phyloP scores from a whole-genome alignment of 2,329 filamentous ascomycete species.

The Scedosporium boydii region DNA sequence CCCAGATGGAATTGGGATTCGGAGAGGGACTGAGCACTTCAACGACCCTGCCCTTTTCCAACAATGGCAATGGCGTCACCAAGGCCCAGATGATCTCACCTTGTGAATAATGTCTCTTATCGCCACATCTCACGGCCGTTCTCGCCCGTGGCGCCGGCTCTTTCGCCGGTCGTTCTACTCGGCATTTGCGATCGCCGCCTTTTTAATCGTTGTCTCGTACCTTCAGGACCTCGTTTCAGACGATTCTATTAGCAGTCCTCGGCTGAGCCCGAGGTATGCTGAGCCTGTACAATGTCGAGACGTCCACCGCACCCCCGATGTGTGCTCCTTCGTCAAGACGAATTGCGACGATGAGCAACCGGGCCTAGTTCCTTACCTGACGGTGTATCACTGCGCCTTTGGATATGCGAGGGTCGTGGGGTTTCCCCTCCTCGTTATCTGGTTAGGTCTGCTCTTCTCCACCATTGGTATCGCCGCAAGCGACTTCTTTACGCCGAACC shows the following conservation, averaged over 20 bases:
- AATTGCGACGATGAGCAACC: constrained; percentile 87
- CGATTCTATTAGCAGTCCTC: neutral
- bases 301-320: constrained; percentile 66
- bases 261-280: neutral
- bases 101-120: neutral
- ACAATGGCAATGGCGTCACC: neutral
- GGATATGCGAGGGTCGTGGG: constrained; percentile 60
- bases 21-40: neutral
- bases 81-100: neutral
- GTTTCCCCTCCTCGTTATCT: constrained; percentile 68
- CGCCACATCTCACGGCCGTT: constrained; percentile 14
- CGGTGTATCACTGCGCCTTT: constrained; percentile 81
- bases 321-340: constrained; percentile 75
- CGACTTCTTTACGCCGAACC: constrained; percentile 96
- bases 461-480: constrained; percentile 97
- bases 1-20: neutral
- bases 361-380: constrained; percentile 79
- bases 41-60: neutral
- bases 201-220: constrained; percentile 36
- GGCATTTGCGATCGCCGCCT: constrained; percentile 34
- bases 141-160: constrained; percentile 17
- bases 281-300: constrained; percentile 53
- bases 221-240: constrained; percentile 18
- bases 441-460: constrained; percentile 85
- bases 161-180: constrained; percentile 37